Base-by-base conservation (phyloP, 2,329 filamentous ascomycete genomes). In the Neopestalotiopsis clavispora region DNA sequence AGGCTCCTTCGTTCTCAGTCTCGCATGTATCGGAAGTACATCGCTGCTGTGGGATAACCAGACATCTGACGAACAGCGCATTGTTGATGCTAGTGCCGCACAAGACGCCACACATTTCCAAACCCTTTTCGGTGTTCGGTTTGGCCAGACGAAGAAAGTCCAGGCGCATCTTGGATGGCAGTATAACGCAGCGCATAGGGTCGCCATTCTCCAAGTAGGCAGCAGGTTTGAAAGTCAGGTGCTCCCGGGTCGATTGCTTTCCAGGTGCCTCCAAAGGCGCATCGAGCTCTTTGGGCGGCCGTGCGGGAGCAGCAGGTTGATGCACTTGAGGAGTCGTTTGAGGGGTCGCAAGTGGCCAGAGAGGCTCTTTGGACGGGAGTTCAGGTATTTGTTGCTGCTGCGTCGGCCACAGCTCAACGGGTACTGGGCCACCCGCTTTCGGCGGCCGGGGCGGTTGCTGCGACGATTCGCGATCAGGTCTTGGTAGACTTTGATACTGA, bases 71-170 rank as follows among this genome's bases (percentile, higher is more conserved):
- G 82, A 98, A 98, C 3, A 99, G 85, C 0, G 96, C 96, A 77
- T 98, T 98, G 73, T 95, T 95, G 75, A 97, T 92, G 1, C 95
- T 85, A 1, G 94, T 95, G 7, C 95, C 96, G 76, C 94, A 97
- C 12, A 99, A 87, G 72, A 99, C 95, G 45, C 95, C 96, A 78
- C 96, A 98, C 73, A 96, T 98, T 82, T 99, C 96, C 20, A 98
- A 86, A 45, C 97, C 97, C 3, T 86, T 85, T 38, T 83, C 83
- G 0, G 96, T 99, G 78, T 99, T 98, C 20, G 88, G 81, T 0
- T 87, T 82, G 0, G 95, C 95, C 38, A 94, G 83, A 3, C 87
- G 81, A 20, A 98, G 85, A 78, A 99, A 99, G 5, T 86, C 84
- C 2, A 85, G 81, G 34, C 94, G 93, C 1, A 99, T 86, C 13